Base-by-base conservation (phyloP, 202 grass and related monocot genomes). In the Saccharum hybrid region DNA sequence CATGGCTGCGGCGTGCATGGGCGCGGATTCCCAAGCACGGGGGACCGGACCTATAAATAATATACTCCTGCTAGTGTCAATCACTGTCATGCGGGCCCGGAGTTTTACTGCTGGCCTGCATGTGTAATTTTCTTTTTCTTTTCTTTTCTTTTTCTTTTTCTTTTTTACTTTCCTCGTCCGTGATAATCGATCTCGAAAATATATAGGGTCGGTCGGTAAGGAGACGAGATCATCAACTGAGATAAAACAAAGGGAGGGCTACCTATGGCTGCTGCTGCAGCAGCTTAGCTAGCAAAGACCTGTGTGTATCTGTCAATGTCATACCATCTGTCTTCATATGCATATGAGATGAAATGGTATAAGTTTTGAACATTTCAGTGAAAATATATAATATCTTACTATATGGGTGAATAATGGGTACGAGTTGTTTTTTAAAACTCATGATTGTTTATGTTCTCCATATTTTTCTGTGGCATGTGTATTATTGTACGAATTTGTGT, bases 101-200 rank as follows among this genome's bases (percentile, higher is more conserved):
- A 84, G 54, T 90, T 87, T 90, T 87, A 79, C 71, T 62, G 78
- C 56, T n/a, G 18, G 18, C 63, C 75, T 66, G 54, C 64, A 36
- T 67, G 52, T 82, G 83, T 83, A 83, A 68, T 90, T 74, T 80
- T 19, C 0, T 1, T 1, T n/a, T 38, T 40, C 0, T 9, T 26
- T 38, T 21, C 0, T 9, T 26, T 26, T 26, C 26, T 26, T 26
- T 26, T 26, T 26, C 26, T 26, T 26, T 26, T 26, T 26, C 26
- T 26, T 26, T 15, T 14, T 37, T 7, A 60, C 66, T 66, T 75
- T 73, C 73, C 74, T 83, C 68, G 83, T 78, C 82, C 39, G 75
- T 86, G 68, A 79, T 70, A 51, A 56, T 21, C 77, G 76, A 75
- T 40, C 88, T 75, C 79, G 23, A 26, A 26, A 85, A 85, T 3